A percentile compares a stretch with the other conserved stretches of the same genome.
Conservation (phyloP, 257 asterid genomes). For the Solanum bulbocastanum region DNA sequence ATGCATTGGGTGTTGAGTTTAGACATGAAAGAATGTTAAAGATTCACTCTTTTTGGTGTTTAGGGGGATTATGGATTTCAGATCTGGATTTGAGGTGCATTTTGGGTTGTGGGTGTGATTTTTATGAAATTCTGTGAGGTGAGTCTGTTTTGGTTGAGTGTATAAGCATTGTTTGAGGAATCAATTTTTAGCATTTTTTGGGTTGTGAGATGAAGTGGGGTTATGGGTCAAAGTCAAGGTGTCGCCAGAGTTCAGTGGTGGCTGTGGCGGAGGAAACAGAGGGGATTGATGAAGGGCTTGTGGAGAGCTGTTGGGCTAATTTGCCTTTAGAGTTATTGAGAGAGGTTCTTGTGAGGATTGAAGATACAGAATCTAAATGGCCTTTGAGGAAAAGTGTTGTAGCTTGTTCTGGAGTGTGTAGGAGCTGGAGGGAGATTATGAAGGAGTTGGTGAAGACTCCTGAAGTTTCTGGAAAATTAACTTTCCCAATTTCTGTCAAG, state of each 20-base stretch:
- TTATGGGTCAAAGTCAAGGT: constrained; percentile 66
- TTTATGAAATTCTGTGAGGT: not conserved
- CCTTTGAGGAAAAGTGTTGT: constrained; percentile 74
- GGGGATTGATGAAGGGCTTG: not conserved
- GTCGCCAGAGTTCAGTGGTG: constrained; percentile 55
- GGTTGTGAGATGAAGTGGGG: constrained; percentile 46
- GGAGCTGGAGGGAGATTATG: constrained; percentile 77
- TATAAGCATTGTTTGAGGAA: not conserved
- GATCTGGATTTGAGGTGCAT: not conserved
- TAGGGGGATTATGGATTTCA: not conserved
- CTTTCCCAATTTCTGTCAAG: constrained; percentile 75
- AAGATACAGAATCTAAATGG: constrained; percentile 59
- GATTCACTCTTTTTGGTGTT: not conserved
- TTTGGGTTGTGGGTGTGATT: not conserved
- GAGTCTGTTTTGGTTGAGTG: not conserved
- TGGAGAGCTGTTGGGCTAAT: constrained; percentile 48
- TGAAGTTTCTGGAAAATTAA: constrained; percentile 63
- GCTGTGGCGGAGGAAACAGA: constrained; percentile 24
- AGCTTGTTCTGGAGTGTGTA: constrained; percentile 87
- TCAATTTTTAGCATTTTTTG: not conserved
- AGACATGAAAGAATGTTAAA: not conserved
- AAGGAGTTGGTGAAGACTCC: constrained; percentile 64
- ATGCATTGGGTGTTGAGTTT: not conserved
- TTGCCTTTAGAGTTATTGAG: constrained; percentile 75
- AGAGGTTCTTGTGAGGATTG: constrained; percentile 57